Base-by-base conservation (phyloP, 345 rosid species). In the Hibiscus trionum region DNA sequence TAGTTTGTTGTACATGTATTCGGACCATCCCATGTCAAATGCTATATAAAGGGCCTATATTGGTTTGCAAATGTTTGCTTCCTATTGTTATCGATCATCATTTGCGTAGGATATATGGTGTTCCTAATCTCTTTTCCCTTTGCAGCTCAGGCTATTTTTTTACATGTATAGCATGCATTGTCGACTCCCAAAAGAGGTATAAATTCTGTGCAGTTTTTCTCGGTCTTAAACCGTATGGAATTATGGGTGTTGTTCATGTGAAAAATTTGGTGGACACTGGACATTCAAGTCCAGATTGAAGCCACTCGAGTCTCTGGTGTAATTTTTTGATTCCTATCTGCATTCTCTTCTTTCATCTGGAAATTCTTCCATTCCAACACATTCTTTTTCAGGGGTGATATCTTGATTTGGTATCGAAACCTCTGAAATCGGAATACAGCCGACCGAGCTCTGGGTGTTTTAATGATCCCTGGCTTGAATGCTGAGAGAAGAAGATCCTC, bases 1-100 rank as follows among this genome's bases (percentile, higher is more conserved):
- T 47, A 21, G n/a, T 37, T 52, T 60, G 31, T 21, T 79, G 84
- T 72, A 70, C 26, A 66, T 69, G 68, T 77, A 69, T 59, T 5
- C 67, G 75, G 61, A 67, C 53, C 29, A 21, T 69, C 50, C 39
- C 60, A 72, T 76, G 72, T 52, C 63, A 65, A 14, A 9, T 26
- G 19, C 50, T 66, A 71, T 69, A 71, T 69, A 37, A 64, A 71
- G 57, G 58, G 55, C 33, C n/a, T 16, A 10, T 55, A n/a, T 73
- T 15, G 55, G 76, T 42, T 73, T 66, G 47, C 61, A 50, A n/a
- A 52, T 37, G 33, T 16, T 26, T 24, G 17, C 3, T 47, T 4
- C 17, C 44, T 39, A 3, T 3, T 29, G 5, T 53, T 35, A 19
- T 16, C 26, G 11, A n/a, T 49, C 11, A 11, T 56, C 27, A 65